A percentile compares a stretch with the other conserved stretches of the same genome.
phyloP scores from a whole-genome alignment of 441 rosid species.

The Flueggea neowawraea region DNA sequence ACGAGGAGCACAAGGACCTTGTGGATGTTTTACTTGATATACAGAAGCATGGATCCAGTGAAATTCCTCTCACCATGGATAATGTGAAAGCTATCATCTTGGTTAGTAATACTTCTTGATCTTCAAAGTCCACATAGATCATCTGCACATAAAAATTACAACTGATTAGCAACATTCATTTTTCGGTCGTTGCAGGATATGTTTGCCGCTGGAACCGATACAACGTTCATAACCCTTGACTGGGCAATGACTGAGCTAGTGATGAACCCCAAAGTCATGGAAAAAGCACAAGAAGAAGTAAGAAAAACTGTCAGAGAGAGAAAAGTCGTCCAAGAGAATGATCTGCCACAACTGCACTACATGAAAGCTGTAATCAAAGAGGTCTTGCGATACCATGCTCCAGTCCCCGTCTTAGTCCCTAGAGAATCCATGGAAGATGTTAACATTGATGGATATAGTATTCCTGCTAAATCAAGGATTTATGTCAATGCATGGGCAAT shows the following conservation, averaged over 20 bases:
- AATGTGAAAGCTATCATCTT: constrained; percentile 16
- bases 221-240: constrained; percentile 50
- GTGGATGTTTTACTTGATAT: constrained; percentile 40
- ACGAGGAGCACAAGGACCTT: constrained; percentile 29
- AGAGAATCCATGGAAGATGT: constrained; percentile 44
- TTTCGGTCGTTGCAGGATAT: constrained; percentile 44
- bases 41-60: constrained; percentile 27
- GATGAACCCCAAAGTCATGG: constrained; percentile 40
- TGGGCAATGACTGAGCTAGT: constrained; percentile 73
- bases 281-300: constrained; percentile 51
- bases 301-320: constrained; percentile 31
- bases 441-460: constrained; percentile 34
- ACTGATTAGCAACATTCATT: not conserved
- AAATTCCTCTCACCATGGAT: constrained; percentile 37
- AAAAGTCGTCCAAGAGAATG: constrained; percentile 34
- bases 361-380: constrained; percentile 46
- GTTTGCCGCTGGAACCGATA: constrained; percentile 72
- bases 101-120: not conserved
- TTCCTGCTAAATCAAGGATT: constrained; percentile 40
- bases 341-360: constrained; percentile 36
- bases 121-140: too few species aligned
- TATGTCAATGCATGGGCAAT: constrained; percentile 46
- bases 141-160: not conserved
- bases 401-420: constrained; percentile 46
- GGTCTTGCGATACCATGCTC: constrained; percentile 42